Percentiles rank a stretch among this genome's conserved stretches.
phyloP scores from a whole-genome alignment of 1,139 yeast species.

The Nakaseomyces sp. region DNA sequence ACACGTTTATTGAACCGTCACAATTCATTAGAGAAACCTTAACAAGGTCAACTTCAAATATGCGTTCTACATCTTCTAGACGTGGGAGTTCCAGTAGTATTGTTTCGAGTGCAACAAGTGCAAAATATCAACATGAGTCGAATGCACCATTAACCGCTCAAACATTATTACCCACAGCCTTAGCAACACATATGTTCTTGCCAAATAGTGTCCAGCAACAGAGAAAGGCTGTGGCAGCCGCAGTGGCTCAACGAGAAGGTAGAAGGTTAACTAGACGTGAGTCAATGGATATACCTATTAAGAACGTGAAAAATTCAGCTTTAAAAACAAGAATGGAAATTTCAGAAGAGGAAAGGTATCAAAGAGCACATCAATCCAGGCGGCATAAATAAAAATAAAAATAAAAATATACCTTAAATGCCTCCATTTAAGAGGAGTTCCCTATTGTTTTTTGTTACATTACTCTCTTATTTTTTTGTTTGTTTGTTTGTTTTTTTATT shows the following conservation, averaged over 20 bases:
- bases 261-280: slow-evolving; percentile 16
- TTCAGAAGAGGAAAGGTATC: slow-evolving; percentile 26
- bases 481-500: not conserved
- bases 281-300: slow-evolving; percentile 30
- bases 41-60: slow-evolving; percentile 5
- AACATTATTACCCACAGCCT: slow-evolving; percentile 43
- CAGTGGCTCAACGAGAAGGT: slow-evolving; percentile 7
- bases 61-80: slow-evolving; percentile 11
- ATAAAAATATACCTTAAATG: too few species aligned
- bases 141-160: slow-evolving; percentile 48
- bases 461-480: too few species aligned
- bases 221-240: slow-evolving; percentile 20
- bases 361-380: not conserved
- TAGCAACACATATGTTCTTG: slow-evolving; percentile 46
- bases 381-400: not conserved
- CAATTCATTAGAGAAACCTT: slow-evolving; percentile 3
- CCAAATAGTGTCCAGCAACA: slow-evolving; percentile 36
- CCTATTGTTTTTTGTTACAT: too few species aligned
- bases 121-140: slow-evolving; percentile 35
- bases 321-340: slow-evolving; percentile 30
- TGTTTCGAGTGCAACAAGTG: slow-evolving; percentile 31
- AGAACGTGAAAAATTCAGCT: slow-evolving; percentile 19
- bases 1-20: slow-evolving; percentile 5
- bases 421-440: too few species aligned
- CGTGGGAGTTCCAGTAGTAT: slow-evolving; percentile 33